Conservation (phyloP, 176 grass and related monocot genomes). For the Dactylis glomerata region DNA sequence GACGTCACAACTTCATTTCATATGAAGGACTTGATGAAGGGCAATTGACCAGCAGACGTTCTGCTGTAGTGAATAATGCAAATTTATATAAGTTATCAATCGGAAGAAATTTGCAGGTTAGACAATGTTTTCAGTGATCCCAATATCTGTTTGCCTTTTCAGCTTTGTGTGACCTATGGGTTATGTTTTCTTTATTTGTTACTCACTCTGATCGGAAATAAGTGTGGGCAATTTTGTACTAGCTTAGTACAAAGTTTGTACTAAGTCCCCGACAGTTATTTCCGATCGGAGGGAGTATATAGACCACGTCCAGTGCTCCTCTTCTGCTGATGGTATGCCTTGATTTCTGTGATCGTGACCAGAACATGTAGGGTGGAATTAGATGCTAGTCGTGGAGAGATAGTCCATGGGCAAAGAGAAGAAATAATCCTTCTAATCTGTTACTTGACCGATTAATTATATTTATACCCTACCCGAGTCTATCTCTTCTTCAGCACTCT, state of each 20-base stretch:
- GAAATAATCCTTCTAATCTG: neutral
- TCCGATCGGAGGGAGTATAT: no score
- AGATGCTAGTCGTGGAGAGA: neutral
- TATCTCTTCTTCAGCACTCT: neutral
- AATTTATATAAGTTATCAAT: slow-evolving; percentile 83
- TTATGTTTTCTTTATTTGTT: slow-evolving; percentile 5
- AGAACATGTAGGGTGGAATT: neutral
- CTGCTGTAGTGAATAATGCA: slow-evolving; percentile 80
- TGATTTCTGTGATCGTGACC: neutral
- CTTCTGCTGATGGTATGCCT: neutral
- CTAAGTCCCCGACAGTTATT: no score
- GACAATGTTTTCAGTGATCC: slow-evolving; percentile 12
- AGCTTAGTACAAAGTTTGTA: no score
- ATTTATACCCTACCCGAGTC: no score
- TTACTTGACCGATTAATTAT: neutral
- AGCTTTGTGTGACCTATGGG: slow-evolving; percentile 16
- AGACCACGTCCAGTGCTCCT: slow-evolving; percentile 15
- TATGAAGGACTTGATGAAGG: slow-evolving; percentile 89
- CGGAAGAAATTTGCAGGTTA: slow-evolving; percentile 82
- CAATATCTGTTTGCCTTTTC: slow-evolving; percentile 25
- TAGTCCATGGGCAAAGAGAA: neutral
- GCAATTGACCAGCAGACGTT: slow-evolving; percentile 72
- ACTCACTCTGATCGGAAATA: no score
- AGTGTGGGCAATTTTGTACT: no score
- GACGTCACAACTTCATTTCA: slow-evolving; percentile 70